phyloP scores from a whole-genome alignment of 139 green algal genomes.

The Micractinium sp. region DNA sequence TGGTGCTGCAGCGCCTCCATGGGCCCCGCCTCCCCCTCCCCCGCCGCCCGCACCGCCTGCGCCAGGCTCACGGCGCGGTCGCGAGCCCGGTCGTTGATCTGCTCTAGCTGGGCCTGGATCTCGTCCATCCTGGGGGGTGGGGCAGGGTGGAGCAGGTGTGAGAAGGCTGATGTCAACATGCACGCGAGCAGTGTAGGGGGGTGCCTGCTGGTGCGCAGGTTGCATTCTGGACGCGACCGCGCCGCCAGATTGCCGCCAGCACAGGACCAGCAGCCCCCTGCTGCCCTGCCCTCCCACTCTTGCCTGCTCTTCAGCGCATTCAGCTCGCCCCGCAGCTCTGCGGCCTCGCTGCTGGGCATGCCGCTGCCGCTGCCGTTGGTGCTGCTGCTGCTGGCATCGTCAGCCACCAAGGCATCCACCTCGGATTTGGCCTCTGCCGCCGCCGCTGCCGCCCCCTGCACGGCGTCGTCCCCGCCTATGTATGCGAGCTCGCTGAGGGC shows the following conservation, averaged over 20 bases:
- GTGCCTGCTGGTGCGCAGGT: no score
- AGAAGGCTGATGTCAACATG: no score
- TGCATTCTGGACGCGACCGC: no score
- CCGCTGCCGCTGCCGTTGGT: neutral
- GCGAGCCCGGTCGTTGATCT: constrained; percentile 24
- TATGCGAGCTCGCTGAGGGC: neutral
- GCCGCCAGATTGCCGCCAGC: neutral
- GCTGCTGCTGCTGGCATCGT: neutral
- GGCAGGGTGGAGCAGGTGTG: neutral
- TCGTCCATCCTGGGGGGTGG: constrained; percentile 10
- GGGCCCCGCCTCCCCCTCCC: neutral
- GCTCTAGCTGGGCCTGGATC: constrained; percentile 12
- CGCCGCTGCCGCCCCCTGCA: neutral
- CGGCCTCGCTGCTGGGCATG: neutral
- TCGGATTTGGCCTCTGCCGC: neutral
- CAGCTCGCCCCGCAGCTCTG: neutral
- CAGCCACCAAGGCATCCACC: neutral
- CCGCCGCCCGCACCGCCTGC: constrained; percentile 8
- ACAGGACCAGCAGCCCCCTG: neutral
- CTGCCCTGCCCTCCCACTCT: neutral
- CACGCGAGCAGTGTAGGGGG: neutral
- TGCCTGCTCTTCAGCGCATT: neutral
- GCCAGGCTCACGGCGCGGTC: constrained; percentile 3
- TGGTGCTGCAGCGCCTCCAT: constrained; percentile 28
- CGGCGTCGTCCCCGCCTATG: neutral